phyloP scores from a whole-genome alignment of 345 rosid genomes.

The Anastatica hierochuntica region DNA sequence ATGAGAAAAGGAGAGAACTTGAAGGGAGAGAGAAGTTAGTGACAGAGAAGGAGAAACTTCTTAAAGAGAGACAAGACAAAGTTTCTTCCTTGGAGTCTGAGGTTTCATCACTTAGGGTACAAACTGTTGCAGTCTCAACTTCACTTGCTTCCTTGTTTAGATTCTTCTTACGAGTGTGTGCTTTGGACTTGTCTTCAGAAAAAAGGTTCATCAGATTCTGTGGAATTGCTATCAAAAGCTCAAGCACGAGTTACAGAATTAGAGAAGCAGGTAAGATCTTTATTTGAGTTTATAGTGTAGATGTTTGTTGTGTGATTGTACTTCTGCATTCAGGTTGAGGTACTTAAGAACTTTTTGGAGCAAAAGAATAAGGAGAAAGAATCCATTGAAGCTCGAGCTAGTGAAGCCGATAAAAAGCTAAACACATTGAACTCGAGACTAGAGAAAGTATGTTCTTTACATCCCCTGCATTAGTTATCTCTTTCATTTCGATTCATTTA shows the following conservation, averaged over 20 bases:
- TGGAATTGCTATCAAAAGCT: slow-evolving; percentile 55
- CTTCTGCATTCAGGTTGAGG: slow-evolving; percentile 50
- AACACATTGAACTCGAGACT: slow-evolving; percentile 41
- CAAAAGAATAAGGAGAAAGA: slow-evolving; percentile 47
- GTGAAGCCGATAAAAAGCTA: slow-evolving; percentile 54
- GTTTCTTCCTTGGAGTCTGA: slow-evolving; percentile 53
- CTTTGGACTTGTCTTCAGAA: slow-evolving; percentile 27
- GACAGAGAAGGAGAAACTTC: slow-evolving; percentile 45
- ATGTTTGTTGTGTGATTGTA: neutral
- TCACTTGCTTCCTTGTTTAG: neutral
- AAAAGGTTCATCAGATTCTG: slow-evolving; percentile 46
- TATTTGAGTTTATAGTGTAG: neutral
- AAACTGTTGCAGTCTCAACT: neutral
- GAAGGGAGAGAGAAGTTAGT: slow-evolving; percentile 48
- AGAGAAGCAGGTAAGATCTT: slow-evolving; percentile 54
- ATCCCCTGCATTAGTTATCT: neutral
- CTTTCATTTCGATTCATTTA: no score
- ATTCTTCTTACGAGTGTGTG: neutral
- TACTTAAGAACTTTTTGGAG: slow-evolving; percentile 43
- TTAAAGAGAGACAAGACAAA: slow-evolving; percentile 46
- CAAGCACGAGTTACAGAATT: slow-evolving; percentile 59
- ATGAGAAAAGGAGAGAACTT: slow-evolving; percentile 45
- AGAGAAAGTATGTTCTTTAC: slow-evolving; percentile 38
- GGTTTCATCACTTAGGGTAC: slow-evolving; percentile 59
- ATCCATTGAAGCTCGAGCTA: slow-evolving; percentile 33